Base-by-base conservation (phyloP, 2,329 filamentous ascomycete species). In the Penicillium sp. region DNA sequence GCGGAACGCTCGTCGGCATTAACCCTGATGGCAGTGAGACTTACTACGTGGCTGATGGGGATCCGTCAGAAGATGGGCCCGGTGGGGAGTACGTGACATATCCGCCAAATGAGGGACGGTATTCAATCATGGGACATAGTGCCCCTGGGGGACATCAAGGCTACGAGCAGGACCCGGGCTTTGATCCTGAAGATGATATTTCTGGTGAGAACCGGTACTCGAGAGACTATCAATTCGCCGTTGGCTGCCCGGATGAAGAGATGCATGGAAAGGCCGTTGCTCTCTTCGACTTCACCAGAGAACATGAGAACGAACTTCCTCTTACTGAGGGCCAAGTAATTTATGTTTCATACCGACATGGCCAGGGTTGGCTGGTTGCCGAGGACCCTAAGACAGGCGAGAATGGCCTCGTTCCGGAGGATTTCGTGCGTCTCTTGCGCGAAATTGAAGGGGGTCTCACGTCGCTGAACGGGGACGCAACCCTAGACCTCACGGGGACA, bases 231-330 rank as follows among this genome's bases (percentile, higher is more conserved):
- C 88, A 95, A 62, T 95, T 96, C 68, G 95, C 89, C 14, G 95
- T 95, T 60, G 92, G 89, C 13, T 95, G 89, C 12, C 90, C 91
- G 4, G 93, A 97, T 68, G 92, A 97, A 72, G 90, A 97, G 69
- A 96, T 96, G 82, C 91, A 96, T 65, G 93, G 93, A 41, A 95
- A 95, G 67, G 91, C 90, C 10, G 89, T 99, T 25, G 93, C 93
- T 6, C 77, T 99, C 18, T 99, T 95, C 67, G 91, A 96, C 67
- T 99, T 99, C 72, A 85, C 85, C 60, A 82, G 91, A 28, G 92
- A 97, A 70, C 96, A 97, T 67, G 90, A 96, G 68, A 99, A 97
- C 66, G 93, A 99, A 70, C 75, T 99, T 49, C 89, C 90, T 3
- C 75, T 99, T 39, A 84, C 89, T 0, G 93, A 99, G 72, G 93